phyloP scores from a whole-genome alignment of 257 asterid species.

The Solanum arcanum region DNA sequence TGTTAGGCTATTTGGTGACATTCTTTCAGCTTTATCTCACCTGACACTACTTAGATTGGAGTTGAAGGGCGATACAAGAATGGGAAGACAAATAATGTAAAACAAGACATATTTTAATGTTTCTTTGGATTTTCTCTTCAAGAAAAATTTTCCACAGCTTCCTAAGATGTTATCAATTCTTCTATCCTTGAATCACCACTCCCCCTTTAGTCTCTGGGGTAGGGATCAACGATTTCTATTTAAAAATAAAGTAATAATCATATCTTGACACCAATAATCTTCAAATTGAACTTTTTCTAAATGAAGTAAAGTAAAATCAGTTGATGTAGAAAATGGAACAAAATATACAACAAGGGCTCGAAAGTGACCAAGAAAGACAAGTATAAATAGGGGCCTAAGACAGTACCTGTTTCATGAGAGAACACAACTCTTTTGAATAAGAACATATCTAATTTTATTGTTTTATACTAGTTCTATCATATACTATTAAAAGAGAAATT shows the following conservation, averaged over 20 bases:
- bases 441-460: no score
- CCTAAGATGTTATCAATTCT: neutral
- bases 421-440: no score
- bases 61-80: neutral
- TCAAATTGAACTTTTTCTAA: no score
- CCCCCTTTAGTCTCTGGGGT: neutral
- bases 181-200: neutral
- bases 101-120: neutral
- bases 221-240: neutral
- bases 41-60: neutral
- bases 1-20: neutral
- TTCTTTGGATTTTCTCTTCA: neutral
- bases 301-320: neutral
- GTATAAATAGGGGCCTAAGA: neutral
- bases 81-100: neutral
- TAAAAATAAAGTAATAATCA: neutral
- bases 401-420: no score
- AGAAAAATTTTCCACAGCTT: neutral
- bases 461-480: no score
- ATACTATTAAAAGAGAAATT: no score
- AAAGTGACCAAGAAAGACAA: neutral
- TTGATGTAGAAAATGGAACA: neutral
- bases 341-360: neutral
- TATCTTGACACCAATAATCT: neutral
- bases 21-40: neutral